Evolutionary conservation across 768 basidiomycete species (phyloP), one percentile per base, ranked within the genome.

Genomic region (Lactarius evosmus): DNA sequence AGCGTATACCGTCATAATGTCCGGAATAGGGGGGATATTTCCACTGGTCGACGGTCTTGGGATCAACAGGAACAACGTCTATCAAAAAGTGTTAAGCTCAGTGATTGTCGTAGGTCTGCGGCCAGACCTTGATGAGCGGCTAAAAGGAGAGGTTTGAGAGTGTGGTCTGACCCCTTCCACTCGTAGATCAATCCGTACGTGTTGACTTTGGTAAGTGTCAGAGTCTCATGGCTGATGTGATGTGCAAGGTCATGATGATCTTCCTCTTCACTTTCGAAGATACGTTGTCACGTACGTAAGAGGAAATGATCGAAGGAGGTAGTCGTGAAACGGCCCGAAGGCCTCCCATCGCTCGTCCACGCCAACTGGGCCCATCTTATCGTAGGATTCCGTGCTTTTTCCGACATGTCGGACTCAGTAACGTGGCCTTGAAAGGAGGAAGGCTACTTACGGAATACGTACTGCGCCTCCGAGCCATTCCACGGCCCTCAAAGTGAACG

Each of bases 181-280:
- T 79, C 78, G 69, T 82, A 85, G 1, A 87, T 73, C n/a, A 87
- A 76, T 0, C 82, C 85, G 55, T 82, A 85, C 0, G 81, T 85
- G 66, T 86, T 85, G 59, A 89, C 81, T 64, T 79, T 78, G 7
- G 81, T 81, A 60, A 87, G 74, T 41, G 78, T 65, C 6, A 87
- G 76, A 19, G 74, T 76, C 8, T 78, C 66, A 68, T 86, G 83
- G 19, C 83, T 85, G 44, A 34, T 60, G 30, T 54, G 4, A 27
- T 32, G 1, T 27, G 27, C 7, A n/a, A 32, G 38, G 25, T 6
- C 38, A 1, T 38, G 38, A 40, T 19, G 14, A 22, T 19, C 1
- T 2, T 14, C n/a, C 2, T 34, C 25, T 19, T 4, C 22, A 22
- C 17, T 46, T 22, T 22, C 7, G 0, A 19, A 9, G 30, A 38